These are phyloP conservation scores for Fraxinus pennsylvanica DNA, from an alignment of 257 asterid species.

Conservation along the genomic window DNA sequence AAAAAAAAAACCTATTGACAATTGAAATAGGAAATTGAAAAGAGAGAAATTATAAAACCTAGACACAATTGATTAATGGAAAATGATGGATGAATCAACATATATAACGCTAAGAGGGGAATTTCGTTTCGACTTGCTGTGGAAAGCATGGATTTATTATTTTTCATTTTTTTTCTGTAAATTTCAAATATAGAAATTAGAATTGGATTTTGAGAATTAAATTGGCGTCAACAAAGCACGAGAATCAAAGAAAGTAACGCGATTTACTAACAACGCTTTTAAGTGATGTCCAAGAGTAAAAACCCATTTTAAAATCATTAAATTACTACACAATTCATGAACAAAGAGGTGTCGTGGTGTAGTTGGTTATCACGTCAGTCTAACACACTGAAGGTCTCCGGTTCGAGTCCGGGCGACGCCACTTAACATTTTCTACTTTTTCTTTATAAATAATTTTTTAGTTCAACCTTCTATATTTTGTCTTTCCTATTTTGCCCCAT, in stretches of 20 bases:
- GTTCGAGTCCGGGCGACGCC: constrained; percentile 38
- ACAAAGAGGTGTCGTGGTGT: constrained; percentile 41
- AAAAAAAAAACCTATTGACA: background rate
- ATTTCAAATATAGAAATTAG: background rate
- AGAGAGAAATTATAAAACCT: background rate
- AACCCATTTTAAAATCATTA: too few relatives aligned
- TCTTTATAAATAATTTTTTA: background rate
- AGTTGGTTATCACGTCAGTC: constrained; percentile 79
- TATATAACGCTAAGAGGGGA: background rate
- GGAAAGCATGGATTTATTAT: background rate
- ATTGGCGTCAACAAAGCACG: background rate
- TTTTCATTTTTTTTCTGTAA: background rate
- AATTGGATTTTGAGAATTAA: background rate
- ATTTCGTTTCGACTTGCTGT: background rate
- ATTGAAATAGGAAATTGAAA: background rate
- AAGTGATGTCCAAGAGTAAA: too few relatives aligned
- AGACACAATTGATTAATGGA: background rate
- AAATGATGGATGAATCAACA: background rate
- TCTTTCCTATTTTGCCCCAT: background rate
- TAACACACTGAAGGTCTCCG: constrained; percentile 68
- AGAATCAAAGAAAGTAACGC: background rate
- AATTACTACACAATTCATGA: too few relatives aligned
- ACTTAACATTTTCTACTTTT: background rate
- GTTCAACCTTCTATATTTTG: background rate
- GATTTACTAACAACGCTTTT: too few relatives aligned